Evolutionary conservation across 2,329 filamentous ascomycete genomes (phyloP).

Genomic region (Penicillium sp.): DNA sequence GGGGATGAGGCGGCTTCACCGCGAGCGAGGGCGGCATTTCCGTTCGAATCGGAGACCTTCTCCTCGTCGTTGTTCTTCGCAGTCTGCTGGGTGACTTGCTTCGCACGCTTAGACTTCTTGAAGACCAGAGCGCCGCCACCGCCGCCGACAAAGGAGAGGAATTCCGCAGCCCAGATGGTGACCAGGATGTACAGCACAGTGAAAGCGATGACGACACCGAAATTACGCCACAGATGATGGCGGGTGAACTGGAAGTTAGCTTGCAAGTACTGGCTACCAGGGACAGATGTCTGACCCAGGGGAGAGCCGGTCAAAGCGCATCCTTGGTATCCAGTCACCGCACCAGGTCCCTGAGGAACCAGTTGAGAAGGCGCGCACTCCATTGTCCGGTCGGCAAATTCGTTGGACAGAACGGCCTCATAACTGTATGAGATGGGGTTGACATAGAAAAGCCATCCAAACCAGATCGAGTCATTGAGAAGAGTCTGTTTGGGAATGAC

Average conservation of each 20-base stretch:
- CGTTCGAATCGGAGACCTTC: slow-evolving; percentile 44
- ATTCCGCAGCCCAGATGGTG: slow-evolving; percentile 70
- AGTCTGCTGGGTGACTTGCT: slow-evolving; percentile 53
- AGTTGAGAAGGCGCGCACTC: slow-evolving; percentile 61
- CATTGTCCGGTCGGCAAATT: slow-evolving; percentile 61
- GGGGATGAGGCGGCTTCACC: slow-evolving; percentile 31
- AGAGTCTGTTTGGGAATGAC: slow-evolving; percentile 67
- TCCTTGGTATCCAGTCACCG: slow-evolving; percentile 61
- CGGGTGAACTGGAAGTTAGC: slow-evolving; percentile 60
- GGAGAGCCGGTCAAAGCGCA: slow-evolving; percentile 63
- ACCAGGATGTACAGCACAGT: slow-evolving; percentile 72
- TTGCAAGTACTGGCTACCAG: slow-evolving; percentile 58
- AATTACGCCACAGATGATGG: slow-evolving; percentile 69
- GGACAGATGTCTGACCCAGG: slow-evolving; percentile 53
- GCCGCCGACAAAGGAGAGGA: slow-evolving; percentile 62
- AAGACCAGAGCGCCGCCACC: slow-evolving; percentile 72
- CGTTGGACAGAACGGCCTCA: slow-evolving; percentile 68
- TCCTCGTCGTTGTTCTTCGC: slow-evolving; percentile 59
- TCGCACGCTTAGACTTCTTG: slow-evolving; percentile 66
- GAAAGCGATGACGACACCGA: slow-evolving; percentile 76
- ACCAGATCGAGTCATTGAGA: slow-evolving; percentile 64
- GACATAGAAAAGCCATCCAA: slow-evolving; percentile 63
- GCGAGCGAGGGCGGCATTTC: slow-evolving; percentile 32
- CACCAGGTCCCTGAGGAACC: slow-evolving; percentile 60
- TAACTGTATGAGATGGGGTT: slow-evolving; percentile 63